A percentile compares a stretch with the other conserved stretches of the same genome.
These are phyloP conservation scores for Erythrophleum fordii DNA, from an alignment of 306 rosid species.

Conservation along the genomic window DNA sequence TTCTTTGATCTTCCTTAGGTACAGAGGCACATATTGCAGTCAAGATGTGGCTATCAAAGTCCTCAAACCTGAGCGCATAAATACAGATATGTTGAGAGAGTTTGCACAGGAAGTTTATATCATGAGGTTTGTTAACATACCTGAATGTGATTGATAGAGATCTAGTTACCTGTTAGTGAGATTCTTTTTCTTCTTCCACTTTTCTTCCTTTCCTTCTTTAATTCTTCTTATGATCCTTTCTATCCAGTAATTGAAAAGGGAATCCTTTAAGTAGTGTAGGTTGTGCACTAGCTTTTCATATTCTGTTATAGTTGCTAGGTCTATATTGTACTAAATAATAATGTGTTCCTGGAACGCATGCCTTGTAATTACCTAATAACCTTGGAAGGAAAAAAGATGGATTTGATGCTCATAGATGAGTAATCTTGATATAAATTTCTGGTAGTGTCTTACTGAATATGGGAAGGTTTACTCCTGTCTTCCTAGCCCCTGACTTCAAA, in stretches of 20 bases:
- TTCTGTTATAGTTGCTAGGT: conserved; percentile 22
- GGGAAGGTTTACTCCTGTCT: conserved; percentile 19
- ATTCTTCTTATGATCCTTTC: background rate
- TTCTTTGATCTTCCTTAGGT: conserved; percentile 59
- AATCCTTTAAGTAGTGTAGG: conserved; percentile 18
- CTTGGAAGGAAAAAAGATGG: conserved; percentile 4
- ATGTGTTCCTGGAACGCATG: background rate
- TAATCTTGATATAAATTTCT: conserved; percentile 16
- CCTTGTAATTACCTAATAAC: conserved; percentile 1
- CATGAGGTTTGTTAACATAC: conserved; percentile 73
- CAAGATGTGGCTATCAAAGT: conserved; percentile 97
- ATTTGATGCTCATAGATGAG: conserved; percentile 15
- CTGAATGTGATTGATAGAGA: conserved; percentile 33
- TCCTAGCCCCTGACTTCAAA: background rate
- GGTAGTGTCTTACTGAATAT: background rate
- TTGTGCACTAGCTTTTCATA: background rate
- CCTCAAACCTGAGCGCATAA: conserved; percentile 85
- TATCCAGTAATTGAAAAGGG: conserved; percentile 26
- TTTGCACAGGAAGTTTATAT: conserved; percentile 98
- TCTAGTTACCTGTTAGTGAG: conserved; percentile 30
- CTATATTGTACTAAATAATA: conserved; percentile 24
- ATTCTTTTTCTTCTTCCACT: conserved; percentile 8
- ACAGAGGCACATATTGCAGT: conserved; percentile 87
- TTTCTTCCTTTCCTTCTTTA: background rate
- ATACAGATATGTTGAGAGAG: conserved; percentile 83